Percentiles rank a stretch among this genome's conserved stretches.
Evolutionary conservation across 1,139 yeast genomes (phyloP).

Genomic region (Diutina pseudorugosa): DNA sequence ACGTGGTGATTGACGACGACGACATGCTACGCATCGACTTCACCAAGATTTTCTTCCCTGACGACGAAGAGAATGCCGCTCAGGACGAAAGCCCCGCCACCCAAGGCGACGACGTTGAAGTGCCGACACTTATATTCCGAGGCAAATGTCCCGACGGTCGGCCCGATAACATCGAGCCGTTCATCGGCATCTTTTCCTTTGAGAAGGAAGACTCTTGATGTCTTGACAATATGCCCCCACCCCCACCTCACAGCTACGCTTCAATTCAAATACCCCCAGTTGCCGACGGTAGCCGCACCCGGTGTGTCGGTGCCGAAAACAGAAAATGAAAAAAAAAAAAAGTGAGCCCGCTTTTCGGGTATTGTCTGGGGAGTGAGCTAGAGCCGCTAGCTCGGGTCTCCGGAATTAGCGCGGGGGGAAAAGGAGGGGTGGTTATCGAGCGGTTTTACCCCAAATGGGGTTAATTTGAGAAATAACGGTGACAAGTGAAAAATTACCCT

Average conservation of each 20-base stretch:
- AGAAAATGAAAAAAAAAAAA: too few species aligned
- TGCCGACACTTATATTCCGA: constrained; percentile 37
- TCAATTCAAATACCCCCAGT: background rate
- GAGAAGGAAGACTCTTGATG: constrained; percentile 23
- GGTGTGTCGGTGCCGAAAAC: background rate
- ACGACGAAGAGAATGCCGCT: constrained; percentile 6
- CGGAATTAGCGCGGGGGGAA: background rate
- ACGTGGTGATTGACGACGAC: constrained; percentile 39
- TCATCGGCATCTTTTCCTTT: constrained; percentile 44
- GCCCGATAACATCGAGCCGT: constrained; percentile 42
- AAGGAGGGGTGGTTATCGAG: background rate
- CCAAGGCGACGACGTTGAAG: constrained; percentile 18
- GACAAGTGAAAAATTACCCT: too few species aligned
- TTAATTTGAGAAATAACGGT: too few species aligned
- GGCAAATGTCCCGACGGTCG: constrained; percentile 45
- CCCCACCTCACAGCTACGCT: too few species aligned
- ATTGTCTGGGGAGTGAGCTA: too few species aligned
- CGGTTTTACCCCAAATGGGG: background rate
- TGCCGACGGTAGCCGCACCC: background rate
- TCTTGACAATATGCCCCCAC: too few species aligned
- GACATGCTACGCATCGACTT: constrained; percentile 41
- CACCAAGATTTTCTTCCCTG: constrained; percentile 25
- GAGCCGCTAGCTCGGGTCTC: background rate
- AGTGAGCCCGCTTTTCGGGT: too few species aligned
- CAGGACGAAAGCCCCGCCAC: constrained; percentile 6